Percentiles rank a stretch among this genome's conserved stretches.
phyloP scores from a whole-genome alignment of 352 stramenopile genomes.

The Phytopythium sindhum region DNA sequence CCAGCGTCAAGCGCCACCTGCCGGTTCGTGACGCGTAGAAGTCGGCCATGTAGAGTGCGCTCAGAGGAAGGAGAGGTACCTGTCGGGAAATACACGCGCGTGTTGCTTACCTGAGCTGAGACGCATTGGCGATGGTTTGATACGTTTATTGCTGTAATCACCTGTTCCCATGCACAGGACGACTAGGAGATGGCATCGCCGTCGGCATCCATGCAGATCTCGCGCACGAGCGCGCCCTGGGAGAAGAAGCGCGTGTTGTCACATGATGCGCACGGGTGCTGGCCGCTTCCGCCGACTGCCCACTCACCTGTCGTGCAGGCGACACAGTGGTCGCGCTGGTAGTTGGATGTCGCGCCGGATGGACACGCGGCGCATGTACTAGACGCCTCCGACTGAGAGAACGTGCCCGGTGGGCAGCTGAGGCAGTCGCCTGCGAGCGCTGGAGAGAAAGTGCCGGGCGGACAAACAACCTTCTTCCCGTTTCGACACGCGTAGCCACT shows the following conservation, averaged over 20 bases:
- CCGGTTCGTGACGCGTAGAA: conserved; percentile 5
- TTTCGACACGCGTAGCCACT: conserved; percentile 57
- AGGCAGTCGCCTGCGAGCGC: conserved; percentile 41
- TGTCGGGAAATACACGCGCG: not conserved
- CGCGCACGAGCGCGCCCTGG: conserved; percentile 8
- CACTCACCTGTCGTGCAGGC: conserved; percentile 37
- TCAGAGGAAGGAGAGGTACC: not conserved
- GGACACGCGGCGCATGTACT: conserved; percentile 1
- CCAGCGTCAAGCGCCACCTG: conserved; percentile 53
- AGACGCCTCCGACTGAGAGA: conserved; percentile 37
- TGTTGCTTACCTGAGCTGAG: not conserved
- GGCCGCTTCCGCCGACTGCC: conserved; percentile 24
- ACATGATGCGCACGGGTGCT: conserved; percentile 55
- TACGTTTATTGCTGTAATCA: not conserved
- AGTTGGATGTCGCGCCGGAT: not conserved
- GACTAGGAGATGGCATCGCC: not conserved
- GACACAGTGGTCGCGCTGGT: conserved; percentile 42
- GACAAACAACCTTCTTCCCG: conserved; percentile 40
- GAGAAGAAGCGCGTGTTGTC: conserved; percentile 23
- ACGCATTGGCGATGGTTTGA: not conserved
- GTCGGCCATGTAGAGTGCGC: not conserved
- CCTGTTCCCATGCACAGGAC: not conserved
- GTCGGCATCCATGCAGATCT: conserved; percentile 14
- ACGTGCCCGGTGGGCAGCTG: conserved; percentile 55
- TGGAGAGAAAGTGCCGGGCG: conserved; percentile 39